Base-by-base conservation (phyloP, 768 basidiomycete genomes). In the Ramaria rubella region DNA sequence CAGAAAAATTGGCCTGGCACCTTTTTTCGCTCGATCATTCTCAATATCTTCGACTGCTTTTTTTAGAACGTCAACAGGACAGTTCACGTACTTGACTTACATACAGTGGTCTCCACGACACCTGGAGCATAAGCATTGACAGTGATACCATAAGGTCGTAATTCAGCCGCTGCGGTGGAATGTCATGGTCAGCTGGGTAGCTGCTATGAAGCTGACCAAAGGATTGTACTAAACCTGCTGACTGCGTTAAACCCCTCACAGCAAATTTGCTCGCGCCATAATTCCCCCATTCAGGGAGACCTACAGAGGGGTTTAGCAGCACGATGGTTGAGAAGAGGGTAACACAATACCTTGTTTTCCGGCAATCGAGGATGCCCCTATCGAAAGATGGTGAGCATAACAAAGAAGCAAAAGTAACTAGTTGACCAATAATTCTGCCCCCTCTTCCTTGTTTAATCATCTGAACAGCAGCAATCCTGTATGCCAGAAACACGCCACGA, bases 371-470 rank as follows among this genome's bases (percentile, higher is more conserved):
- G 65, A 66, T 4, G 69, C 72, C 14, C 58, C 54, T 58, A 21
- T 21, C 45, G 1, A n/a, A n/a, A 12, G 9, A 48, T 12, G 29
- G 23, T 26, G 23, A 30, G 29, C 29, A 31, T 15, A 12, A 30
- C n/a, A 2, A 34, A 51, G 15, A 12, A n/a, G n/a, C n/a, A 46
- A 5, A 33, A 33, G 17, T 34, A 21, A 17, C 21, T 31, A 56
- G 12, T 45, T 1, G 19, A 61, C 75, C 73, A 11, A 78, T 69
- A 17, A 78, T 75, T 15, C 76, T 65, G 1, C 76, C 75, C 11
- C 74, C 73, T 5, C 45, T 59, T 6, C 73, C 75, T 59, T 74
- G 77, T 27, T 69, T 68, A 46, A 78, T 64, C 77, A 77, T 77
- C 58, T 73, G 70, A 24, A 61, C 59, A 6, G 75, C 77, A 12